A percentile compares a stretch with the other conserved stretches of the same genome.
Evolutionary conservation across 495 filamentous ascomycete genomes (phyloP).

Genomic region (Podospora sp.): DNA sequence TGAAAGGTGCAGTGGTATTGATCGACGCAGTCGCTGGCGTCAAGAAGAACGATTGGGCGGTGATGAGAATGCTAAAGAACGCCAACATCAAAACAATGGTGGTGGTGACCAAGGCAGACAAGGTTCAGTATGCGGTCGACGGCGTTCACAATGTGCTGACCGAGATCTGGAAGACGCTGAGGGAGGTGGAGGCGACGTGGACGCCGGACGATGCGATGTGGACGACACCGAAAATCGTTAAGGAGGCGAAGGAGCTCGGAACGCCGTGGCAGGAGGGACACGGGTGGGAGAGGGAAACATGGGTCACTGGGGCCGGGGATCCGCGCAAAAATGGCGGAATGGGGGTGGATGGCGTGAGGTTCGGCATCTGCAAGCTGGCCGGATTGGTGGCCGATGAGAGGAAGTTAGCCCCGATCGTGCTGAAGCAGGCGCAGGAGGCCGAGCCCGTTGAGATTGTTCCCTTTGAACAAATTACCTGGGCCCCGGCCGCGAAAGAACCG

Average conservation of each 20-base stretch:
- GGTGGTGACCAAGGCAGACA: slow-evolving; percentile 82
- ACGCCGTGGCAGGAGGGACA: slow-evolving; percentile 35
- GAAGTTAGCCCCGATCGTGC: slow-evolving; percentile 2
- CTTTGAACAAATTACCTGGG: slow-evolving; percentile 36
- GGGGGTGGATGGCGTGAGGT: slow-evolving; percentile 39
- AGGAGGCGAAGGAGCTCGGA: slow-evolving; percentile 36
- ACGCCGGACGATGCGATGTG: too few species aligned
- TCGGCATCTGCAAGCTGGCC: slow-evolving; percentile 45
- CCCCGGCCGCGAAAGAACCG: neutral
- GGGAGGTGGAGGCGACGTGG: too few species aligned
- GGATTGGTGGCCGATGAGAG: slow-evolving; percentile 39
- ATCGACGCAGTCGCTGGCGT: slow-evolving; percentile 81
- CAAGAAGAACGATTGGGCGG: slow-evolving; percentile 67
- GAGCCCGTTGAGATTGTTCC: slow-evolving; percentile 27
- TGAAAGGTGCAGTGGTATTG: slow-evolving; percentile 80
- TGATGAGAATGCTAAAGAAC: slow-evolving; percentile 66
- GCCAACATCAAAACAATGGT: slow-evolving; percentile 72
- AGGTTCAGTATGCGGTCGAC: slow-evolving; percentile 33
- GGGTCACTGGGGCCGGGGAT: slow-evolving; percentile 51
- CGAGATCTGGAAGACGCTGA: too few species aligned
- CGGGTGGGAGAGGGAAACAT: slow-evolving; percentile 53
- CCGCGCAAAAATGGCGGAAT: slow-evolving; percentile 26
- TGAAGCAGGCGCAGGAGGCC: slow-evolving; percentile 11
- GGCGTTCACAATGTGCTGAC: slow-evolving; percentile 40
- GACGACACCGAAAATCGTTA: too few species aligned